Evolutionary conservation across 257 asterid genomes (phyloP).

Genomic region (Mitragyna speciosa): DNA sequence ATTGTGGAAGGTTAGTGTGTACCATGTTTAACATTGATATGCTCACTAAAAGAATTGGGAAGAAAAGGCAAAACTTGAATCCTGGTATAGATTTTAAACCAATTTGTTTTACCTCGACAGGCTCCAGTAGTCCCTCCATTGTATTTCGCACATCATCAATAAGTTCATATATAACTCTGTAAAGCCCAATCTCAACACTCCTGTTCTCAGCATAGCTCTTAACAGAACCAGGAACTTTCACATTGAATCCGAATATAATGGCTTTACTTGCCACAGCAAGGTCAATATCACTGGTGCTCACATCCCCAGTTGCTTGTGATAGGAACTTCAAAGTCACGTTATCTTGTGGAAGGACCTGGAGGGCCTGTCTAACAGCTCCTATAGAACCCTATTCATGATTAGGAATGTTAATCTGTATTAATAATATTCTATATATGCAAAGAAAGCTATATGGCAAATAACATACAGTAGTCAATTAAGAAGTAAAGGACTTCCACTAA

Average conservation of each 20-base stretch:
- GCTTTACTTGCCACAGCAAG: slow-evolving; percentile 94
- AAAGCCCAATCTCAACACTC: slow-evolving; percentile 76
- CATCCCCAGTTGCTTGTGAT: slow-evolving; percentile 90
- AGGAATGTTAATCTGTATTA: slow-evolving; percentile 1
- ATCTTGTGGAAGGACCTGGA: slow-evolving; percentile 86
- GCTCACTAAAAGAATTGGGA: neutral
- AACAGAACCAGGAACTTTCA: slow-evolving; percentile 75
- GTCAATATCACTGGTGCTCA: slow-evolving; percentile 83
- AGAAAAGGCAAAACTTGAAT: neutral
- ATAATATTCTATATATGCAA: neutral
- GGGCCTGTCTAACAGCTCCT: slow-evolving; percentile 91
- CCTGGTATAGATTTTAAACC: neutral
- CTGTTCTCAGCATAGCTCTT: slow-evolving; percentile 73
- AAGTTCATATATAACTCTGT: slow-evolving; percentile 87
- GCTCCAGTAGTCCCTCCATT: slow-evolving; percentile 95
- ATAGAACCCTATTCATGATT: slow-evolving; percentile 67
- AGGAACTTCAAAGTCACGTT: slow-evolving; percentile 92
- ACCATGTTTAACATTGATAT: neutral
- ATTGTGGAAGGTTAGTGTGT: neutral
- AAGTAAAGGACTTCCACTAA: neutral
- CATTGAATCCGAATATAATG: slow-evolving; percentile 85
- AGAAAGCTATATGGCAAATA: neutral
- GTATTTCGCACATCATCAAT: slow-evolving; percentile 89
- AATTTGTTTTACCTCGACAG: slow-evolving; percentile 67
- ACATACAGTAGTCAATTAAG: neutral